Conservation (phyloP, 352 stramenopile genomes). For the Globisporangium echinulatum region DNA sequence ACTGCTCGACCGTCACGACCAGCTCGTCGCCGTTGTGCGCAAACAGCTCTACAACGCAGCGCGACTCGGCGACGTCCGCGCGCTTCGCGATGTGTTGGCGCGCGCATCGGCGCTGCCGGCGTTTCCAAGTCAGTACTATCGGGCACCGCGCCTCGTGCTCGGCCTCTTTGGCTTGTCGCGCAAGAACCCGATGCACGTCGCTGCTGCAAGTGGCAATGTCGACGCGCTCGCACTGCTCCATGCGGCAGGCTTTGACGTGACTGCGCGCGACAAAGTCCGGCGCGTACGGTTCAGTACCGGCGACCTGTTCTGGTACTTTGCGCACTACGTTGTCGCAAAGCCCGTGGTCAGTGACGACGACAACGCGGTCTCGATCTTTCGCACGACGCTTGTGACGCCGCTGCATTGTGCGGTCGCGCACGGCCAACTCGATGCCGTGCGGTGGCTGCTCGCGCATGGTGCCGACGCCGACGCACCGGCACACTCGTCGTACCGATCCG, state of each 20-base stretch:
- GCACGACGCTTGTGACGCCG: constrained; percentile 76
- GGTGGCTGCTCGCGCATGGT: constrained; percentile 61
- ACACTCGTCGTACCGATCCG: constrained; percentile 57
- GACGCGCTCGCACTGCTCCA: constrained; percentile 51
- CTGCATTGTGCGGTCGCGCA: constrained; percentile 75
- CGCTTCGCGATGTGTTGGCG: constrained; percentile 56
- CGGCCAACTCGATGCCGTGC: constrained; percentile 57
- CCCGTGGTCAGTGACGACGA: constrained; percentile 47
- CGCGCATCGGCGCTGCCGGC: constrained; percentile 36
- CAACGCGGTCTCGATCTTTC: constrained; percentile 69
- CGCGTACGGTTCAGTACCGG: constrained; percentile 75
- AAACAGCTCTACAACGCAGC: constrained; percentile 74
- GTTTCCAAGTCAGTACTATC: constrained; percentile 58
- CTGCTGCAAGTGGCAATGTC: constrained; percentile 70
- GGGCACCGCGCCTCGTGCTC: constrained; percentile 37
- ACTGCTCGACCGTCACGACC: constrained; percentile 47
- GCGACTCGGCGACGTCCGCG: constrained; percentile 50
- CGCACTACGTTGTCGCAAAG: constrained; percentile 57
- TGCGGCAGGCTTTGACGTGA: constrained; percentile 48
- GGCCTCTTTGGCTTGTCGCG: constrained; percentile 52
- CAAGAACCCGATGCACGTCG: constrained; percentile 80
- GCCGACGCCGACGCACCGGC: constrained; percentile 42
- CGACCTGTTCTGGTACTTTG: constrained; percentile 80
- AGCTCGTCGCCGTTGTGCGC: constrained; percentile 44
- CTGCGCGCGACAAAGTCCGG: constrained; percentile 69